phyloP scores from a whole-genome alignment of 345 rosid genomes.

The Alliaria petiolata region DNA sequence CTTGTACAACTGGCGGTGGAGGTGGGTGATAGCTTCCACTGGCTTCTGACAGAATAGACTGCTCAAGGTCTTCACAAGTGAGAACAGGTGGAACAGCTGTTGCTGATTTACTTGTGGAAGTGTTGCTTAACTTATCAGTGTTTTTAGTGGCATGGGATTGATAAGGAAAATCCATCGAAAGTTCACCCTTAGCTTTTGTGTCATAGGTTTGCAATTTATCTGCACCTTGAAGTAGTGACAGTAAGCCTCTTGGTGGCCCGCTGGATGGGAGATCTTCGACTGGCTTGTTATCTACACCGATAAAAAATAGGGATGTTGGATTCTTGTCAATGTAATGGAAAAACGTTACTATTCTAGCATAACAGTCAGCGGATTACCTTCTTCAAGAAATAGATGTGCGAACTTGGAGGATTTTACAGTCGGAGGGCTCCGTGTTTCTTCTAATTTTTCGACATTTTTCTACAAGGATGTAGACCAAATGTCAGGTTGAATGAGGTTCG shows the following conservation, averaged over 20 bases:
- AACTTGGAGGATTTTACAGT: slow-evolving; percentile 72
- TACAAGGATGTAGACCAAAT: slow-evolving; percentile 29
- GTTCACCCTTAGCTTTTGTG: slow-evolving; percentile 30
- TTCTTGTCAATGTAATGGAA: background rate
- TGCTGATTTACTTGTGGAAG: slow-evolving; percentile 27
- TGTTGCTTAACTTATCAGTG: slow-evolving; percentile 27
- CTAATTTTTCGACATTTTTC: slow-evolving; percentile 49
- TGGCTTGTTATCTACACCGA: slow-evolving; percentile 66
- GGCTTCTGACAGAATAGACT: slow-evolving; percentile 74
- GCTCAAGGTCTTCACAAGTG: slow-evolving; percentile 99
- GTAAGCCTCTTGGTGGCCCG: slow-evolving; percentile 51
- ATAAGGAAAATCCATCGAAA: slow-evolving; percentile 32
- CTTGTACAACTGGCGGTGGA: slow-evolving; percentile 35
- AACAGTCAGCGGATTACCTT: slow-evolving; percentile 46
- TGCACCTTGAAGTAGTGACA: slow-evolving; percentile 72
- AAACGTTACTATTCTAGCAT: background rate
- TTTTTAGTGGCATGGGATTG: slow-evolving; percentile 41
- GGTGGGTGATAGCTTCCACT: slow-evolving; percentile 40
- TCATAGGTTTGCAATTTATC: slow-evolving; percentile 57
- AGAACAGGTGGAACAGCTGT: slow-evolving; percentile 61
- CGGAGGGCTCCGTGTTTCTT: slow-evolving; percentile 42
- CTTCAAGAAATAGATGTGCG: slow-evolving; percentile 83
- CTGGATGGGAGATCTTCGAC: slow-evolving; percentile 38
- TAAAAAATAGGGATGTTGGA: slow-evolving; percentile 4
- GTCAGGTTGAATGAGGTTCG: slow-evolving; percentile 15